phyloP scores from a whole-genome alignment of 1,284 basidiomycete species.

The Cerioporus squamosus region DNA sequence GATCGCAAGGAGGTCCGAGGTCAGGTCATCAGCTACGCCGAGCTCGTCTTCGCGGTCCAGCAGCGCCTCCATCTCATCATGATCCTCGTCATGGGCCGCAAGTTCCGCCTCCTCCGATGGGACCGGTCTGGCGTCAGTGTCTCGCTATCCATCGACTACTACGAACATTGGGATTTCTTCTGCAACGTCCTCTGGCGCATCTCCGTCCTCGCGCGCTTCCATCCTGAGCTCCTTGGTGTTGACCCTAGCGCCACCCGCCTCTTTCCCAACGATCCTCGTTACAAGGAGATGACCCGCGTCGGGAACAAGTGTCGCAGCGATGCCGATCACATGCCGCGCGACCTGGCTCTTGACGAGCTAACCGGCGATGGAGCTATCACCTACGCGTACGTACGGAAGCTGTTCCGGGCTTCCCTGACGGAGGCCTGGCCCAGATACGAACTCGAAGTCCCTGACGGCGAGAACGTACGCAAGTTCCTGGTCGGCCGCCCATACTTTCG shows the following conservation, averaged over 20 bases:
- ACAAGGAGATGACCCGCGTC: no score
- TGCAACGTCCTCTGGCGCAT: no score
- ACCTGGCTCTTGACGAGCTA: no score
- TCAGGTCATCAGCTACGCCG: background rate
- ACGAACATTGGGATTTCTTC: no score
- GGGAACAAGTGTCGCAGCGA: no score
- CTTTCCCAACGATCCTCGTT: no score
- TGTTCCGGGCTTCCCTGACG: background rate
- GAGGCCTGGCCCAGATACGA: background rate
- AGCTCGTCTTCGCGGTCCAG: background rate
- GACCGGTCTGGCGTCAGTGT: background rate
- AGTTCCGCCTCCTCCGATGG: background rate
- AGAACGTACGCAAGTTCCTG: background rate
- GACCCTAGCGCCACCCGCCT: no score
- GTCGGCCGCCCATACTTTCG: slow-evolving; percentile 7
- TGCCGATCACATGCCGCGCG: no score
- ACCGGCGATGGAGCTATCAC: background rate
- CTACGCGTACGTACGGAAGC: slow-evolving; percentile 3
- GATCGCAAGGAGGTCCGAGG: background rate
- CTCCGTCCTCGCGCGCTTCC: no score
- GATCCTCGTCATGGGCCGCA: background rate
- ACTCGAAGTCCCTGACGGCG: background rate
- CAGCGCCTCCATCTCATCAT: background rate
- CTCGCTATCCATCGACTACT: no score
- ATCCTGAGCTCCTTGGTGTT: no score